Evolutionary conservation across 148 eudicot genomes (phyloP), one percentile per base, ranked within the genome.

Genomic region (Nyssa sinensis): DNA sequence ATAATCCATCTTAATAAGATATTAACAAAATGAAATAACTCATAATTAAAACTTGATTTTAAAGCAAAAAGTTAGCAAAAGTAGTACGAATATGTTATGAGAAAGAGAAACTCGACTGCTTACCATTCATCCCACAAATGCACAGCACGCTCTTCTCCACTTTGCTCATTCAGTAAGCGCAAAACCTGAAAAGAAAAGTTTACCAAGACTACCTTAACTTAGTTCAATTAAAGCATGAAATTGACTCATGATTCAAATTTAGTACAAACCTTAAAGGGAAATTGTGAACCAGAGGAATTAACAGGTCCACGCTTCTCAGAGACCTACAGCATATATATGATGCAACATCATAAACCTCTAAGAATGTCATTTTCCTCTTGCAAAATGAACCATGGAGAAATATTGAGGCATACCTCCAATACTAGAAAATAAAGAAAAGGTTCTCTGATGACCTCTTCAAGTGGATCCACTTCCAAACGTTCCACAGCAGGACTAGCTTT

Each of bases 61-160:
- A 37, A 61, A 59, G n/a, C 8, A 44, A n/a, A n/a, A n/a, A 29
- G 29, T 39, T 28, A 30, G 25, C 24, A 44, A 28, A 33, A 17
- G 21, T 35, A 62, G 28, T 24, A 55, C 8, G 39, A 21, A 23
- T 5, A 47, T 63, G 21, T 62, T 62, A 34, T 14, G 69, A 31
- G 66, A 64, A 76, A 55, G 21, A 37, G 29, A 66, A 58, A 1
- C 5, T 12, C 19, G 68, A 70, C 71, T 64, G 77, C 89, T 71
- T 75, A 95, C 99, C 99, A 95, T 76, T 88, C 97, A 81, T 95
- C 99, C 85, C 85, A 78, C 81, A 95, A 77, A 64, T 88, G 89
- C 69, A 93, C 88, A 53, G 82, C 83, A 49, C 84, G 86, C 77
- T 95, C 98, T 81, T 84, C 86, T 76, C 99, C 97, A 81, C 79